Base-by-base conservation (phyloP, 1,284 basidiomycete genomes). In the Ustilago shanxiensis region DNA sequence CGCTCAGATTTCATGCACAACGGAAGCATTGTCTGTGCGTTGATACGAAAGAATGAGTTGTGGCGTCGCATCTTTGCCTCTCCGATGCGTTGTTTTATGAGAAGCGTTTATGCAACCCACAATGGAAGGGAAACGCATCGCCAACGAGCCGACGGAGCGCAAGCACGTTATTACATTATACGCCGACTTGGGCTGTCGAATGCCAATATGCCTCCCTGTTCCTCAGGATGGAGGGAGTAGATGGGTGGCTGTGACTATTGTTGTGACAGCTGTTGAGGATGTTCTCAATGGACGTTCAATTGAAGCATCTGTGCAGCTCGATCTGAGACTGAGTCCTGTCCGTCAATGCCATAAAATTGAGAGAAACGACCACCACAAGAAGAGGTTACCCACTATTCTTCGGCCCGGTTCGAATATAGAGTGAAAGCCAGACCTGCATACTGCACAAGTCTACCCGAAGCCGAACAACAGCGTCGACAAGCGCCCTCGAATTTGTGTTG, bases 401-500 rank as follows among this genome's bases (percentile, higher is more conserved):
- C n/a, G n/a, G n/a, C n/a, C n/a, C 41, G 41, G 20, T n/a, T 44
- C 41, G n/a, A 14, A 44, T 44, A 8, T 8, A 44, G 41, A 44
- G 41, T 44, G 41, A 44, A 44, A 44, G 41, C n/a, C n/a, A 44
- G 6, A 44, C 7, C 7, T 44, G 20, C n/a, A n/a, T 20, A 14
- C 11, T n/a, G n/a, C n/a, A 20, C 11, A 22, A 44, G n/a, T 3
- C 41, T 20, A 44, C n/a, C 41, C 41, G 41, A 44, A 44, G 41
- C 41, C 41, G 41, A 44, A 54, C 13, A 39, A 54, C 20, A 22
- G 52, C 33, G 26, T n/a, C 11, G 29, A 18, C n/a, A 20, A 53
- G 33, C 22, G 33, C 51, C 51, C 51, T 53, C 51, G 51, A 37
- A 53, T 53, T 53, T 24, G 8, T 16, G 6, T 39, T 18, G n/a